Conservation (phyloP, 148 eudicot genomes). For the Rhododendron henanense region DNA sequence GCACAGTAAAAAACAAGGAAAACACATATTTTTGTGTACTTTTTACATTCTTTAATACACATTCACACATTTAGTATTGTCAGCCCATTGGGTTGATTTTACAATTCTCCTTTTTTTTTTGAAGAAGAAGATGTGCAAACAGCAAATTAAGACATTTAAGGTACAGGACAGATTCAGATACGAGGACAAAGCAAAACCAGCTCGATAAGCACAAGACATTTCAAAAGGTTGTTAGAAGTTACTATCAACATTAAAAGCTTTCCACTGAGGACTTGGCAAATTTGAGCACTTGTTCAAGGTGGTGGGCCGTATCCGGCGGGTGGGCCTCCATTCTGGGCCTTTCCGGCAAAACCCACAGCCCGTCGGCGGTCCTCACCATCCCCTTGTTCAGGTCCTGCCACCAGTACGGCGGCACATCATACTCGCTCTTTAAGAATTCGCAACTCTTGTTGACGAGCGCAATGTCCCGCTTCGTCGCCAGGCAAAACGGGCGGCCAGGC, state of each 20-base stretch:
- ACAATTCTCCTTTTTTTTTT: no score
- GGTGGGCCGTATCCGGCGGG: conserved; percentile 61
- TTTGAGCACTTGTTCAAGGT: conserved; percentile 53
- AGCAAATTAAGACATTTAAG: background rate
- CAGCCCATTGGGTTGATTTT: no score
- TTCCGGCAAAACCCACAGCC: conserved; percentile 78
- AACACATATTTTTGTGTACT: no score
- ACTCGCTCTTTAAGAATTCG: conserved; percentile 47
- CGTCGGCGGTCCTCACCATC: conserved; percentile 63
- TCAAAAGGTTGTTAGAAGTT: background rate
- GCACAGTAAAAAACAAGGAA: no score
- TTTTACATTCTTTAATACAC: no score
- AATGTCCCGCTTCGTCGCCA: conserved; percentile 50
- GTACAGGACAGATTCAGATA: background rate
- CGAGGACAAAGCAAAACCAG: background rate
- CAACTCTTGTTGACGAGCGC: conserved; percentile 77
- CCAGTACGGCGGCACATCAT: conserved; percentile 72
- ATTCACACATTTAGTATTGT: no score
- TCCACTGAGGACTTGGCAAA: conserved; percentile 20
- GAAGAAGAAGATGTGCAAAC: background rate
- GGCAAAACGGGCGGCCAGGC: conserved; percentile 23
- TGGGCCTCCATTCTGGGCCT: conserved; percentile 59
- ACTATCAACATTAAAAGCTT: background rate
- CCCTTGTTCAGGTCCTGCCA: conserved; percentile 81
- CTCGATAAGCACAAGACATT: background rate